Evolutionary conservation across 1,139 yeast genomes (phyloP), one percentile per base, ranked within the genome.

Genomic region (Lodderomyces margitis): DNA sequence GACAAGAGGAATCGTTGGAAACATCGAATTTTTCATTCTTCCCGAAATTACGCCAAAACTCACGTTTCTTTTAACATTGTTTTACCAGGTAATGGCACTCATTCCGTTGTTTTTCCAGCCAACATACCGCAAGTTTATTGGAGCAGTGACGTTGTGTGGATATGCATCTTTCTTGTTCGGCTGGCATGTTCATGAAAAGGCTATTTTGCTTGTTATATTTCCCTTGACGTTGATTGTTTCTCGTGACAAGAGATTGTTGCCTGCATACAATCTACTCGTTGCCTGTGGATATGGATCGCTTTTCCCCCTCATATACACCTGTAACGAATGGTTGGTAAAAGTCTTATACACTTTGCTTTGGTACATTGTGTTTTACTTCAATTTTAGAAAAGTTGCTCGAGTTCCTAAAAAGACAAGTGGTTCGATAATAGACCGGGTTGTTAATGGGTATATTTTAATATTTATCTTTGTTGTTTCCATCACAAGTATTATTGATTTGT

Each of bases 161-260:
- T 88, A 79, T 64, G 83, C 97, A 0, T 86, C 96, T 4, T 92
- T 87, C 57, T 66, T 92, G 42, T 92, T 92, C 64, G 98, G 99
- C 5, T 92, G 98, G 98, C 98, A 92, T 59, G 98, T 92, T 20
- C 98, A 92, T 64, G 98, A 91, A 62, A 92, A 92, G 73, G 98
- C 98, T 0, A 81, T 92, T 32, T 74, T 94, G 68, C 64, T 89
- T 24, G 84, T 91, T 2, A 86, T 92, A n/a, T 78, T 94, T 56
- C 98, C 99, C 1, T 80, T 88, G 58, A 75, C 94, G 4, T 85
- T 92, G 58, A 64, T 91, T 30, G 87, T 85, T 2, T 71, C 83
- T 11, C 73, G 78, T 28, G 96, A 89, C 56, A 75, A 83, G 46
- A 74, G 94, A 41, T 66, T 89, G 30, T 64, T 91, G 38, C 76